Base-by-base conservation (phyloP, 495 filamentous ascomycete species). In the Hyaloscypha hepaticicola region DNA sequence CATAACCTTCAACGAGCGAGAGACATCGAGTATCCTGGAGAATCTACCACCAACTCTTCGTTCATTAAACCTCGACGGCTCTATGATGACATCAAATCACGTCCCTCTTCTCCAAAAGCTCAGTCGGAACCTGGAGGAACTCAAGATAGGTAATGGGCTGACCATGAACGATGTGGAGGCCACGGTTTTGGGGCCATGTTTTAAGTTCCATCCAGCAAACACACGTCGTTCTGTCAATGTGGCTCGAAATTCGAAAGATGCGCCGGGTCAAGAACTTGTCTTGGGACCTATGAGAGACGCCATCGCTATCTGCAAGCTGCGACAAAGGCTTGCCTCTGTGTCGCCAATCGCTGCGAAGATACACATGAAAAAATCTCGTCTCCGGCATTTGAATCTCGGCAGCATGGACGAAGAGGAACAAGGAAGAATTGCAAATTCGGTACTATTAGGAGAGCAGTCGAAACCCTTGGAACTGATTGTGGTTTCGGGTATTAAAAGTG, bases 271-370 rank as follows among this genome's bases (percentile, higher is more conserved):
- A 8, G 53, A 27, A 8, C 50, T 25, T 25, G n/a, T 16, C 50
- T 26, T 53, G 19, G 22, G 21, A 5, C 21, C 50, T 1, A 53
- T 53, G 21, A 53, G 22, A 53, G 21, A 53, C 25, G 50, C 50
- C 8, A 27, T 64, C 14, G 52, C 61, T 11, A n/a, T 45, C 7
- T 64, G 61, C 34, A 64, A 64, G n/a, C 55, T 65, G 11, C 55
- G 45, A 16, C n/a, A 14, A 38, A 24, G 62, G 38, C 22, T 55
- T 2, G 27, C 29, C 7, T 58, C 62, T 25, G 53, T 58, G 8
- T 21, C 19, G 5, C 14, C 1, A 5, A 29, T 16, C 7, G 25
- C 29, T 0, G 3, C 25, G 5, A 5, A 25, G 22, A 55, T 33
- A 11, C 22, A 29, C 45, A 14, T 24, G 7, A 28, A 61, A 29